A percentile compares a stretch with the other conserved stretches of the same genome.
Conservation (phyloP, 1,139 yeast species). For the Saccharomycopsis hybrid region DNA sequence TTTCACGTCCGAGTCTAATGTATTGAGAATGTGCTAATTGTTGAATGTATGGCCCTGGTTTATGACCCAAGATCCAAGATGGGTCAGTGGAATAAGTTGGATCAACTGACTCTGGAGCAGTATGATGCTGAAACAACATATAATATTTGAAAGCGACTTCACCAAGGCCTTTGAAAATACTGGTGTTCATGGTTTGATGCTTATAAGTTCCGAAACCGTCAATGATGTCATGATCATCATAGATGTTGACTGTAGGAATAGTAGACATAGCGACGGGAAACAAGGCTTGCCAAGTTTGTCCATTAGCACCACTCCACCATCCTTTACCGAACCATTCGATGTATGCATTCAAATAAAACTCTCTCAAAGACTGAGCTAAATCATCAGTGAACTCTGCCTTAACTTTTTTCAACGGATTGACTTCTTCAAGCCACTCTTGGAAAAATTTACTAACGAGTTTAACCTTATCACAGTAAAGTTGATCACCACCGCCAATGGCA, state of each 20-base stretch:
- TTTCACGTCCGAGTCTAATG: slow-evolving; percentile 65
- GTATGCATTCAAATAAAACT: slow-evolving; percentile 68
- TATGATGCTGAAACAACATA: slow-evolving; percentile 86
- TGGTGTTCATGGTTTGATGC: slow-evolving; percentile 65
- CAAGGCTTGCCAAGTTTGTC: slow-evolving; percentile 56
- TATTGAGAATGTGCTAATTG: slow-evolving; percentile 62
- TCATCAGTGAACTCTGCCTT: slow-evolving; percentile 39
- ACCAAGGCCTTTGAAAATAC: slow-evolving; percentile 66
- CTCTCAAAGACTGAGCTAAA: slow-evolving; percentile 48
- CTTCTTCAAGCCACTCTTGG: slow-evolving; percentile 56
- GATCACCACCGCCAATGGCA: slow-evolving; percentile 98
- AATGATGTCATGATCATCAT: slow-evolving; percentile 88
- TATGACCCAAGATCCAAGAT: slow-evolving; percentile 50
- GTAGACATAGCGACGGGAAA: slow-evolving; percentile 73
- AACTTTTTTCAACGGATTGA: slow-evolving; percentile 41
- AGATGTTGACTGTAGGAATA: slow-evolving; percentile 80
- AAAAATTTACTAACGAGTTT: slow-evolving; percentile 51
- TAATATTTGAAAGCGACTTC: slow-evolving; percentile 76
- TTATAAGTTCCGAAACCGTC: slow-evolving; percentile 92
- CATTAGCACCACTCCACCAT: slow-evolving; percentile 65
- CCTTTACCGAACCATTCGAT: slow-evolving; percentile 88
- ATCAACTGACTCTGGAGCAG: slow-evolving; percentile 43
- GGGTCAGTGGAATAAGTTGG: slow-evolving; percentile 37
- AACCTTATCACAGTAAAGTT: slow-evolving; percentile 81
- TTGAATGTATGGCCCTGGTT: slow-evolving; percentile 59